Evolutionary conservation across 306 rosid genomes (phyloP), one percentile per base, ranked within the genome.

Genomic region (Pueraria montana): DNA sequence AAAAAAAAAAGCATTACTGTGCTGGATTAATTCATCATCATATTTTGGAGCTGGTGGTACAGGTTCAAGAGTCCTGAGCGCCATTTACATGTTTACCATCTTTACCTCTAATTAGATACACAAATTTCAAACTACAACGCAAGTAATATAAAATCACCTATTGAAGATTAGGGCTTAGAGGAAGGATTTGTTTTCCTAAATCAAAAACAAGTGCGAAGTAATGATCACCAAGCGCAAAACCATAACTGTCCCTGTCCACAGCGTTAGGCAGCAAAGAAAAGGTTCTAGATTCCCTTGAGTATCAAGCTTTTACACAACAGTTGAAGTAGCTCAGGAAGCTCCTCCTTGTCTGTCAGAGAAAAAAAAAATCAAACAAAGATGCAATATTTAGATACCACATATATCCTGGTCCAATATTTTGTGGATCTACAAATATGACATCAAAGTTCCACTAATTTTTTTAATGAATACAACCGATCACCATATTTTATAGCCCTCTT

Each of bases 241-340:
- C 86, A 77, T 72, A 56, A 48, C 12, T 87, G 70, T 65, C 34
- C 81, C 72, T 53, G 34, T 38, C 69, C 68, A 40, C 20, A 30
- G 78, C 61, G 18, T 67, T 23, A n/a, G 21, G 36, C 43, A 24
- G 38, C 34, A 36, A 23, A 49, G 10, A 18, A 67, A 58, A 48
- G 32, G 66, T 58, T 48, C 52, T 26, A 42, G 59, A 21, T 21
- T 68, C 11, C 49, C 84, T 38, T 38, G 43, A 23, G 49, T 40
- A 18, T 93, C 85, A 94, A 40, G 94, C 97, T 77, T 84, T 94
- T 78, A 84, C 92, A 46, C 97, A 95, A 50, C 98, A 95, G 85
- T 88, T 93, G 95, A 95, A 95, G 90, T 84, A 95, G 85, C 98
- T 89, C 87, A 95, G 67, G 82, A 95, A 87, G 86, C 95, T 89